A percentile compares a stretch with the other conserved stretches of the same genome.
phyloP scores from a whole-genome alignment of 2,329 filamentous ascomycete species.

The Furcasterigmium furcatum region DNA sequence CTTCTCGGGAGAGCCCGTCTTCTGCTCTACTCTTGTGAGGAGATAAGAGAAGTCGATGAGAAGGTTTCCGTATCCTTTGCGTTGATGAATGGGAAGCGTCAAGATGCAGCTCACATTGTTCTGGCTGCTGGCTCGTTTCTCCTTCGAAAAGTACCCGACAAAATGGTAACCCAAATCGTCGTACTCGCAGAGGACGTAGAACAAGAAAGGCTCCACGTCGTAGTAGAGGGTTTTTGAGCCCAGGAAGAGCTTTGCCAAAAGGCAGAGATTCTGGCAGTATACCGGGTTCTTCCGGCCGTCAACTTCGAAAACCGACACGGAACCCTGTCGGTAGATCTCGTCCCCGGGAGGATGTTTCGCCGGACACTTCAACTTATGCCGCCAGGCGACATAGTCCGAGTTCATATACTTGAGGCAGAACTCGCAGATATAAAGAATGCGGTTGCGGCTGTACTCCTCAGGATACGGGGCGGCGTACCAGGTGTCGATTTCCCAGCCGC shows the following conservation, averaged over 20 bases:
- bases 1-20: conserved; percentile 95
- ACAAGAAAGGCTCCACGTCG: conserved; percentile 94
- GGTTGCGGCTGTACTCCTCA: conserved; percentile 95
- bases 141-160: conserved; percentile 99
- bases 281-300: conserved; percentile 95
- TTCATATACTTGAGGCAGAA: conserved; percentile 99
- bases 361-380: conserved; percentile 94
- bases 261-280: conserved; percentile 97
- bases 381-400: conserved; percentile 96
- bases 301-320: conserved; percentile 94
- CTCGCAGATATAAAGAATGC: conserved; percentile 97
- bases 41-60: conserved; percentile 98
- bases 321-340: conserved; percentile 91
- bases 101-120: conserved; percentile 99
- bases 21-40: conserved; percentile 85
- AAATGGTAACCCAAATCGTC: conserved; percentile 92
- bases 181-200: conserved; percentile 95
- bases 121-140: conserved; percentile 89
- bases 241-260: conserved; percentile 95
- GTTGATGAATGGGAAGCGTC: conserved; percentile 92
- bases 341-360: conserved; percentile 96
- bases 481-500: conserved; percentile 95
- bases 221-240: conserved; percentile 98
- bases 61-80: conserved; percentile 94
- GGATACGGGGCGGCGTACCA: conserved; percentile 99